Conservation (phyloP, 2,329 filamentous ascomycete genomes). For the Paecilomyces sp. region DNA sequence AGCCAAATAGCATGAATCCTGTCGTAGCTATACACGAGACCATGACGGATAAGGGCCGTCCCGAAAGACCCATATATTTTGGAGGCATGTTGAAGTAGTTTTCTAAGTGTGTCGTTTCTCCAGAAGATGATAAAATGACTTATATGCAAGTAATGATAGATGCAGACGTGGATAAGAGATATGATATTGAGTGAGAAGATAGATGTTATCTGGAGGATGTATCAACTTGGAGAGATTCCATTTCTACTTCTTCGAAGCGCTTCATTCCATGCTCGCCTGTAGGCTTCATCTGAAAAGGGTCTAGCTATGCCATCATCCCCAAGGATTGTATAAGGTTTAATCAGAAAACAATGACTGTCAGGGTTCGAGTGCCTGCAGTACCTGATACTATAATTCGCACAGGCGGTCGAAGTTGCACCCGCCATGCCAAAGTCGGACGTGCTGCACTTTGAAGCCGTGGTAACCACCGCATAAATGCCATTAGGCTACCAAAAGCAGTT, state of each 20-base stretch:
- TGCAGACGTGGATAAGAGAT: neutral
- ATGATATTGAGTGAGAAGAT: neutral
- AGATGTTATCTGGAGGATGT: neutral
- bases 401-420: neutral
- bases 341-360: neutral
- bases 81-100: neutral
- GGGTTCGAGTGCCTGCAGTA: neutral
- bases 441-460: neutral
- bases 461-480: neutral
- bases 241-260: neutral
- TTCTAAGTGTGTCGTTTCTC: neutral
- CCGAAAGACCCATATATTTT: neutral
- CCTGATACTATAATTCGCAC: neutral
- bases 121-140: neutral
- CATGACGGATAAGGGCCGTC: neutral
- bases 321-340: neutral
- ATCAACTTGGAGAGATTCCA: neutral
- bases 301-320: neutral
- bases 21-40: conserved; percentile 39
- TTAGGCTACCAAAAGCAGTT: neutral
- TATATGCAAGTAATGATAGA: neutral
- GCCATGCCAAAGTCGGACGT: neutral
- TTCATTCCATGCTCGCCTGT: neutral
- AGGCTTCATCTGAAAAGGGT: neutral
- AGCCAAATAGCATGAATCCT: conserved; percentile 52